Evolutionary conservation across 495 filamentous ascomycete species (phyloP).

Genomic region (Penicillium daleae): DNA sequence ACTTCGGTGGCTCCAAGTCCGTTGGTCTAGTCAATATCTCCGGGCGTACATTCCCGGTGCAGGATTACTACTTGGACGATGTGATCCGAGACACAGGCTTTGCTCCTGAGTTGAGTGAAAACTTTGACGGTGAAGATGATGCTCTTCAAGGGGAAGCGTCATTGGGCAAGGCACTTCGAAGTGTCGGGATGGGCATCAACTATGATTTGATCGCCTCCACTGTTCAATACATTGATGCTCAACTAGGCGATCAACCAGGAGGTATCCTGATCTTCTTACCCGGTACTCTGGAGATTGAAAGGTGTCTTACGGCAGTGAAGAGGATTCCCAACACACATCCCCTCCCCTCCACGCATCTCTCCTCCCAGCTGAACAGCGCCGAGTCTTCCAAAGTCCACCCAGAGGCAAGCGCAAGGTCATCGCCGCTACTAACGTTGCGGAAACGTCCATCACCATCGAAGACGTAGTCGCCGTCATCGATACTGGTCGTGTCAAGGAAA

Average conservation of each 20-base stretch:
- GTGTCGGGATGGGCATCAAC: constrained; percentile 84
- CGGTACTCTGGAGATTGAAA: constrained; percentile 81
- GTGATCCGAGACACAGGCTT: constrained; percentile 81
- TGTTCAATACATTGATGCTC: constrained; percentile 76
- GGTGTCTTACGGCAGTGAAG: constrained; percentile 72
- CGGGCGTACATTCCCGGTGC: constrained; percentile 86
- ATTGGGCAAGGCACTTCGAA: constrained; percentile 70
- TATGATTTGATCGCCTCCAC: constrained; percentile 84
- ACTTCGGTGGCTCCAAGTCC: constrained; percentile 70
- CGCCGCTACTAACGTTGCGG: constrained; percentile 93
- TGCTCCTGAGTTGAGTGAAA: constrained; percentile 45
- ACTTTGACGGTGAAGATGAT: constrained; percentile 40
- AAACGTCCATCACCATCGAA: constrained; percentile 97
- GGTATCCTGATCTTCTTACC: constrained; percentile 95
- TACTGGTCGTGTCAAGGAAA: constrained; percentile 93
- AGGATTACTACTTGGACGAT: constrained; percentile 90
- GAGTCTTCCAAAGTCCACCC: constrained; percentile 80
- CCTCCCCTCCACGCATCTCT: constrained; percentile 90
- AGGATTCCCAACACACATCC: constrained; percentile 72
- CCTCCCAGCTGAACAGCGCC: constrained; percentile 80
- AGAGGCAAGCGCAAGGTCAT: constrained; percentile 86
- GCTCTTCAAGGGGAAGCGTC: constrained; percentile 43
- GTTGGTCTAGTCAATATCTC: constrained; percentile 84
- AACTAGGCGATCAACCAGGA: constrained; percentile 70
- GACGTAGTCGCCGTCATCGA: constrained; percentile 98